These are phyloP conservation scores for Pestalotiopsis sp. DNA, from an alignment of 2,329 filamentous ascomycete genomes.

Conservation along the genomic window DNA sequence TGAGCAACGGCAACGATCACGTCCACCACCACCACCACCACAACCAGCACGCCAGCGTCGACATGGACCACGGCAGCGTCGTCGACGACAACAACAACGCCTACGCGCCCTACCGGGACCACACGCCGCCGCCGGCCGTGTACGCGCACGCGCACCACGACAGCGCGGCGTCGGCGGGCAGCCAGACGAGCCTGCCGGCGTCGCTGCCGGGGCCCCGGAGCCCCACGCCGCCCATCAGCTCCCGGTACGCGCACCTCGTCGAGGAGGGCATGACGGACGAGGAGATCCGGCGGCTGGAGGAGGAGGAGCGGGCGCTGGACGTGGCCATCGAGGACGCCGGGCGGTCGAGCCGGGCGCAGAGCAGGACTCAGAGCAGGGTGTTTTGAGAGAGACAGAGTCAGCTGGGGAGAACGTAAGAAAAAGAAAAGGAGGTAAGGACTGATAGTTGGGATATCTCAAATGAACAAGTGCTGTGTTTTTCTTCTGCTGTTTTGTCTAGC, in stretches of 20 bases:
- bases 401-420: background rate
- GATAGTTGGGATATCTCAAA: background rate
- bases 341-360: slow-evolving; percentile 15
- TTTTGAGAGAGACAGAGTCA: background rate
- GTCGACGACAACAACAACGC: slow-evolving; percentile 22
- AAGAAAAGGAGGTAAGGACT: background rate
- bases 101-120: slow-evolving; percentile 38
- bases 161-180: slow-evolving; percentile 29
- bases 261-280: slow-evolving; percentile 65
- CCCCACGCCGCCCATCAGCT: slow-evolving; percentile 31
- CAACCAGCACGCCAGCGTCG: background rate
- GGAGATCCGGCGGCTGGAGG: slow-evolving; percentile 57
- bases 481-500: background rate
- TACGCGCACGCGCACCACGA: slow-evolving; percentile 8
- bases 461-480: background rate
- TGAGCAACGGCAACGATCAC: slow-evolving; percentile 21
- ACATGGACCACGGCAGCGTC: background rate
- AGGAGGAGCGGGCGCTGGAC: slow-evolving; percentile 61
- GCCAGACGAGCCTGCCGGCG: slow-evolving; percentile 21
- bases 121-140: slow-evolving; percentile 18
- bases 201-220: background rate
- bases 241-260: slow-evolving; percentile 53
- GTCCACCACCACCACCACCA: background rate
- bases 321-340: slow-evolving; percentile 55
- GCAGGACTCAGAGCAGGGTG: background rate